A percentile compares a stretch with the other conserved stretches of the same genome.
Evolutionary conservation across 2,329 filamentous ascomycete species (phyloP).

Genomic region (Claviceps quebecensis): DNA sequence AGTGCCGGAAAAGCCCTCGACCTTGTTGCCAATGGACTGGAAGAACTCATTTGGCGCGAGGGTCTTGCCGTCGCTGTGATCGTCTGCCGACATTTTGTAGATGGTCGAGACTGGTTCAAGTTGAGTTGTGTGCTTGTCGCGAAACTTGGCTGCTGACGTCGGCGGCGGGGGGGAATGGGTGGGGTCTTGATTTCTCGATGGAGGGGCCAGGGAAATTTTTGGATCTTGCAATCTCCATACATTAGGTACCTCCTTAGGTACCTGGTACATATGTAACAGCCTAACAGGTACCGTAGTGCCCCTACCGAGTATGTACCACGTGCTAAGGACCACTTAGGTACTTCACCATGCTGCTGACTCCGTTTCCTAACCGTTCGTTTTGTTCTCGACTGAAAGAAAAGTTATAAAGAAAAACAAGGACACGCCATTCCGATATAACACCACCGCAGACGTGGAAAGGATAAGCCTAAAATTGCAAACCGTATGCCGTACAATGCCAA

Average conservation of each 20-base stretch:
- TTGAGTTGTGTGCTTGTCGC: background rate
- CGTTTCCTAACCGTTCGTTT: background rate
- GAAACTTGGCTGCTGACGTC: background rate
- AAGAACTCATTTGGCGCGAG: slow-evolving; percentile 40
- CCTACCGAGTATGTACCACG: too few relatives aligned
- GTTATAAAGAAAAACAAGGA: background rate
- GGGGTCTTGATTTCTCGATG: too few relatives aligned
- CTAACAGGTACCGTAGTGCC: too few relatives aligned
- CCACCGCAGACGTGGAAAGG: background rate
- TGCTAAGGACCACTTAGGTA: background rate
- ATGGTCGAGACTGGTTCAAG: background rate
- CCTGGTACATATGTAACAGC: too few relatives aligned
- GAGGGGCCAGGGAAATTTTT: too few relatives aligned
- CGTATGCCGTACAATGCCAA: background rate
- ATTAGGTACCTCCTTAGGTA: too few relatives aligned
- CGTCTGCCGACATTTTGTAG: slow-evolving; percentile 27
- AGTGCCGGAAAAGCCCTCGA: slow-evolving; percentile 32
- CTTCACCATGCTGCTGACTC: background rate
- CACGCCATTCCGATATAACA: background rate
- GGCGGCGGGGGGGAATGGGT: too few relatives aligned
- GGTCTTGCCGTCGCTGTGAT: slow-evolving; percentile 22
- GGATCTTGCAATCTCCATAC: too few relatives aligned
- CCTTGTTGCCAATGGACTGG: slow-evolving; percentile 48
- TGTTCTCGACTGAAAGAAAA: background rate
- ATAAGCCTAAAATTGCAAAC: background rate